Conservation (phyloP, 768 basidiomycete species). For the Leucocoprinus birnbaumii region DNA sequence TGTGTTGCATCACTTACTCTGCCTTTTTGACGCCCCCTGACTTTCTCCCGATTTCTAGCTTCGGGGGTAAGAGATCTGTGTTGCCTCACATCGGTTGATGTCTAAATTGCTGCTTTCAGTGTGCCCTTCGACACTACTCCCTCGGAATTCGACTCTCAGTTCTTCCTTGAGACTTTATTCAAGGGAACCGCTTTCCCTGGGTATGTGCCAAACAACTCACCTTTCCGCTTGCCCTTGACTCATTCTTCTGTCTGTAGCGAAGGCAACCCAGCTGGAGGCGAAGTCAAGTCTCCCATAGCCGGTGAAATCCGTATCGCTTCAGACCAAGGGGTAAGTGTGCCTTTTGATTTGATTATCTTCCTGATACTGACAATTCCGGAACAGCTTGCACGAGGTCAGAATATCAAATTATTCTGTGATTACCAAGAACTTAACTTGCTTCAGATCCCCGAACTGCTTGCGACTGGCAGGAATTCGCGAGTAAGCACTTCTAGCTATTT, state of each 20-base stretch:
- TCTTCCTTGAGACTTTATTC: conserved; percentile 39
- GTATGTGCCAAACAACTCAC: background rate
- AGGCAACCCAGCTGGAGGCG: conserved; percentile 17
- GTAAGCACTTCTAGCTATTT: conserved; percentile 26
- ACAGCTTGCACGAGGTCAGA: conserved; percentile 9
- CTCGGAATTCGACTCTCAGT: conserved; percentile 38
- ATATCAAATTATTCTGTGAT: background rate
- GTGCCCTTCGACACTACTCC: conserved; percentile 48
- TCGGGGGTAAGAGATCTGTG: conserved; percentile 3
- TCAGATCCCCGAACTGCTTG: conserved; percentile 43
- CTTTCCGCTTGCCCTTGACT: background rate
- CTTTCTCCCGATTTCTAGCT: background rate
- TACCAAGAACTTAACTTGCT: conserved; percentile 13
- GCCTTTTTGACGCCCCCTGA: background rate
- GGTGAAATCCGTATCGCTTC: conserved; percentile 45
- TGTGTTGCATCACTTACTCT: background rate
- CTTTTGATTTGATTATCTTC: background rate
- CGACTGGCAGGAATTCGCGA: conserved; percentile 43
- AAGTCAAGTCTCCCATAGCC: conserved; percentile 34
- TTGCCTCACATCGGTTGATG: background rate
- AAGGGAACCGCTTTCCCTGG: conserved; percentile 40
- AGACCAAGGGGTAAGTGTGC: conserved; percentile 22
- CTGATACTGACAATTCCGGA: background rate
- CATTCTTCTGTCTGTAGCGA: background rate
- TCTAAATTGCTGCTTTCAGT: background rate